These are phyloP conservation scores for Streptanthus diversifolius DNA, from an alignment of 345 rosid species.

Conservation along the genomic window DNA sequence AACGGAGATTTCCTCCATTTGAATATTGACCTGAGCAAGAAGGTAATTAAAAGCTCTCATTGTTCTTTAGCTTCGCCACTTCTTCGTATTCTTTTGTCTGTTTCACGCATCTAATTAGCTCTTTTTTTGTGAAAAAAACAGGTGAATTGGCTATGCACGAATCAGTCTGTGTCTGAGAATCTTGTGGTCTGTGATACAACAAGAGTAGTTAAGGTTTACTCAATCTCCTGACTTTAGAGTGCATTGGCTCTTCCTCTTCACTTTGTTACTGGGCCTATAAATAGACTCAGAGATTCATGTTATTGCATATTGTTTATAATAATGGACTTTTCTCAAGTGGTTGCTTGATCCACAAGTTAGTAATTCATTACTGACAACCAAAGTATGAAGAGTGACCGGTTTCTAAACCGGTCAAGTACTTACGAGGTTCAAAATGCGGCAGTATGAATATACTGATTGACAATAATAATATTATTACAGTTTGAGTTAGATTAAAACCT, in stretches of 20 bases:
- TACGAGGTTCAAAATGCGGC: too few relatives aligned
- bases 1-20: slow-evolving; percentile 42
- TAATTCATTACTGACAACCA: background rate
- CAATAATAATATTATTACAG: background rate
- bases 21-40: slow-evolving; percentile 58
- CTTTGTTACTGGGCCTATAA: slow-evolving; percentile 8
- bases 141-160: slow-evolving; percentile 97
- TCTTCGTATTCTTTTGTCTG: background rate
- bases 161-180: slow-evolving; percentile 70
- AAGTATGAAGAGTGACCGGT: background rate
- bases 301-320: background rate
- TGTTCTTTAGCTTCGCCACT: background rate
- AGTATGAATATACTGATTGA: background rate
- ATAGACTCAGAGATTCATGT: background rate
- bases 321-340: background rate
- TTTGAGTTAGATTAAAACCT: background rate
- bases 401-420: too few relatives aligned
- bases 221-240: slow-evolving; percentile 28
- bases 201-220: slow-evolving; percentile 75
- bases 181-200: slow-evolving; percentile 88
- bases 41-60: slow-evolving; percentile 37
- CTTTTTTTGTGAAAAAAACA: slow-evolving; percentile 36
- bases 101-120: background rate
- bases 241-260: background rate
- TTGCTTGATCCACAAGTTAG: slow-evolving; percentile 13